These are phyloP conservation scores for Casaregolazyma lundiana DNA, from an alignment of 1,139 yeast species.

Conservation along the genomic window DNA sequence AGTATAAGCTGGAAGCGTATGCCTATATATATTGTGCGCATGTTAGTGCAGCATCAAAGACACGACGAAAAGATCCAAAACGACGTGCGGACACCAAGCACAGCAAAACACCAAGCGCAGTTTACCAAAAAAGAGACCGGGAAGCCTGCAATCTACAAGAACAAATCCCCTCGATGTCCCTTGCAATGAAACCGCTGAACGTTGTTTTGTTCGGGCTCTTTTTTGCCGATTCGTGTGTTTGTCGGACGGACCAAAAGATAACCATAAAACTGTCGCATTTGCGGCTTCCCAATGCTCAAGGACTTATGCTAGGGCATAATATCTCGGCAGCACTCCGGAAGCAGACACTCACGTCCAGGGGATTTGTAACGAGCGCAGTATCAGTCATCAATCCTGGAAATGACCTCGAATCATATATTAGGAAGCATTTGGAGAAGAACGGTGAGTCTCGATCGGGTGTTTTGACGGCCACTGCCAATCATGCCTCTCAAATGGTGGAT, in stretches of 20 bases:
- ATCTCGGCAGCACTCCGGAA: conserved; percentile 14
- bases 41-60: conserved; percentile 4
- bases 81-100: no score
- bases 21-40: conserved; percentile 29
- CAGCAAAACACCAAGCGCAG: no score
- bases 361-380: background rate
- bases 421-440: conserved; percentile 17
- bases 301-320: no score
- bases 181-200: no score
- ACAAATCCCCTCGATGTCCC: background rate
- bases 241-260: no score
- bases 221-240: no score
- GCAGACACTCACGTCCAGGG: conserved; percentile 3
- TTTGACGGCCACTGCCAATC: conserved; percentile 28
- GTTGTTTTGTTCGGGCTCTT: no score
- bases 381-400: background rate
- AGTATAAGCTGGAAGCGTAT: conserved; percentile 66
- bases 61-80: background rate
- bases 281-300: no score
- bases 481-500: conserved; percentile 16
- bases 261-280: no score
- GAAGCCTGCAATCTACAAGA: no score
- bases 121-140: no score
- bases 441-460: conserved; percentile 14
- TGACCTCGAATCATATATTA: conserved; percentile 11